A percentile compares a stretch with the other conserved stretches of the same genome.
These are phyloP conservation scores for Nothophaeocryptopus gaeumannii DNA, from an alignment of 2,329 filamentous ascomycete species.

Conservation along the genomic window DNA sequence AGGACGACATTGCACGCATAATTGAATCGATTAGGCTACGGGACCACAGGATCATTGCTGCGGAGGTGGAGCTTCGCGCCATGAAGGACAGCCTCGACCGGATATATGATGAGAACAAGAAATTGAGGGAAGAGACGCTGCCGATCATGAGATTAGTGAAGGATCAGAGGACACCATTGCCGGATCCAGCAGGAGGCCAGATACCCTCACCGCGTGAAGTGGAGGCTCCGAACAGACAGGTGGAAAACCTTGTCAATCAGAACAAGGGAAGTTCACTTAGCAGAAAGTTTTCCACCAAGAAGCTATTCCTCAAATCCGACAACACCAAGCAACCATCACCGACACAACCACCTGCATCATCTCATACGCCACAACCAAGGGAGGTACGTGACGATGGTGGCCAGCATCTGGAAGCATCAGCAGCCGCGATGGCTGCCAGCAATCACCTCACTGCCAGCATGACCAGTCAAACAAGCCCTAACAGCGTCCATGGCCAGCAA, in stretches of 20 bases:
- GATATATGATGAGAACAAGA: slow-evolving; percentile 75
- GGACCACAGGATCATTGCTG: slow-evolving; percentile 81
- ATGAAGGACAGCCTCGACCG: slow-evolving; percentile 56
- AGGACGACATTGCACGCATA: slow-evolving; percentile 88
- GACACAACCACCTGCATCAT: slow-evolving; percentile 40
- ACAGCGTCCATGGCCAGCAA: slow-evolving; percentile 37
- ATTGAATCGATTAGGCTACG: slow-evolving; percentile 85
- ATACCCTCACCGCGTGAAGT: slow-evolving; percentile 35
- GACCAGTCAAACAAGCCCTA: slow-evolving; percentile 42
- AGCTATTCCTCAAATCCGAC: slow-evolving; percentile 46
- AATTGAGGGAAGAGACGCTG: slow-evolving; percentile 84
- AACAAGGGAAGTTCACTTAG: slow-evolving; percentile 48
- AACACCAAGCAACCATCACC: slow-evolving; percentile 51
- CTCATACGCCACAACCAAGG: slow-evolving; percentile 29
- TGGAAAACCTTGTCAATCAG: slow-evolving; percentile 25
- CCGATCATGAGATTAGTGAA: slow-evolving; percentile 88
- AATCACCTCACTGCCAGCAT: slow-evolving; percentile 52
- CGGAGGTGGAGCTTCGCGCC: slow-evolving; percentile 78
- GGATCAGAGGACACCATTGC: slow-evolving; percentile 84
- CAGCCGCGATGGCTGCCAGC: slow-evolving; percentile 50
- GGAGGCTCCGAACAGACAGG: slow-evolving; percentile 23
- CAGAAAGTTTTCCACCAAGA: slow-evolving; percentile 54
- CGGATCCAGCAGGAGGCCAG: slow-evolving; percentile 45
- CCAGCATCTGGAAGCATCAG: slow-evolving; percentile 46
- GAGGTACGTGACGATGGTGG: slow-evolving; percentile 34